phyloP scores from a whole-genome alignment of 2,329 filamentous ascomycete species.

The Metarhizium brunneum region DNA sequence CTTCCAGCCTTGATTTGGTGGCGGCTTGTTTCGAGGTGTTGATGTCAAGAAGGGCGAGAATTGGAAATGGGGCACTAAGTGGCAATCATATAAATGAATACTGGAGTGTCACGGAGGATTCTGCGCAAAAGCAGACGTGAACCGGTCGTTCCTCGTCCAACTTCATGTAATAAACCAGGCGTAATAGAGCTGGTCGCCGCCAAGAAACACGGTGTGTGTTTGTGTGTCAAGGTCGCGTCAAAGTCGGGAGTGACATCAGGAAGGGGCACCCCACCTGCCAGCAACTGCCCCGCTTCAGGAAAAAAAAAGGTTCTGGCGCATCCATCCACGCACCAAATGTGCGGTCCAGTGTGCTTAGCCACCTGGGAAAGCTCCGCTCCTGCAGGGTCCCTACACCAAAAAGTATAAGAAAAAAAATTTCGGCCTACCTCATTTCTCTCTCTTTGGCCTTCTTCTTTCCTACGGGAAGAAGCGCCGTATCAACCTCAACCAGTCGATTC shows the following conservation, averaged over 20 bases:
- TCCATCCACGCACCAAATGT: background rate
- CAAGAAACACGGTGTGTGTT: too few relatives aligned
- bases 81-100: background rate
- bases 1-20: background rate
- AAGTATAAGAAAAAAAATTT: constrained; percentile 31
- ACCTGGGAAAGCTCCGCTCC: background rate
- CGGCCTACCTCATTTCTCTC: constrained; percentile 21
- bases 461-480: constrained; percentile 44
- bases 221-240: too few relatives aligned
- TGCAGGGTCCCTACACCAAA: background rate
- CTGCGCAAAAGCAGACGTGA: too few relatives aligned
- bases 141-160: too few relatives aligned
- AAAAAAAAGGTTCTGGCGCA: background rate
- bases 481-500: constrained; percentile 27
- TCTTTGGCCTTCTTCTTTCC: constrained; percentile 37
- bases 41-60: background rate
- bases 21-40: background rate
- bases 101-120: background rate
- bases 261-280: background rate
- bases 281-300: background rate
- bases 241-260: too few relatives aligned
- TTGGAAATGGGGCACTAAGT: background rate
- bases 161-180: too few relatives aligned
- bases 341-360: background rate
- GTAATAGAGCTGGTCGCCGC: too few relatives aligned